Conservation (phyloP, 345 rosid genomes). For the Brassica carinata region DNA sequence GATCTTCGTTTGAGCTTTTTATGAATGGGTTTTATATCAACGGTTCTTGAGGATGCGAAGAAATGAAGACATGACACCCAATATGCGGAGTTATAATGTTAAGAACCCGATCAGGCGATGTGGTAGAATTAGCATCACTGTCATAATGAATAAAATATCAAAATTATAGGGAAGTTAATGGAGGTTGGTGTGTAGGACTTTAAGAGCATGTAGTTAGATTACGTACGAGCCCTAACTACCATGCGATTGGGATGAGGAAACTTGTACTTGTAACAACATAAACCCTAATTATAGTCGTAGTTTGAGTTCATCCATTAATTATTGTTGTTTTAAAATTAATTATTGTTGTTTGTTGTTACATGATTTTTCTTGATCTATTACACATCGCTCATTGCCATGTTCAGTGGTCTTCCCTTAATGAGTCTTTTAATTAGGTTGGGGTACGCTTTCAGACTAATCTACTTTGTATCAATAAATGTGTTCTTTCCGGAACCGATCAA, state of each 20-base stretch:
- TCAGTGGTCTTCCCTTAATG: background rate
- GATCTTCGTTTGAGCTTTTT: constrained; percentile 93
- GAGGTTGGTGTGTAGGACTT: background rate
- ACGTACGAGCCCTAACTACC: background rate
- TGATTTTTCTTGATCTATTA: background rate
- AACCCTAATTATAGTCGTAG: background rate
- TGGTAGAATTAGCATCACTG: background rate
- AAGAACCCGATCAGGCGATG: background rate
- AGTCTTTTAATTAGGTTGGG: background rate
- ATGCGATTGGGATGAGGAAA: background rate
- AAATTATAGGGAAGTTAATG: background rate
- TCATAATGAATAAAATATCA: background rate
- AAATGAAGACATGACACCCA: constrained; percentile 13
- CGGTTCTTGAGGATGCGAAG: background rate
- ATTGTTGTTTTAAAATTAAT: background rate
- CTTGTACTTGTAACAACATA: constrained; percentile 15
- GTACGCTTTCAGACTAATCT: background rate
- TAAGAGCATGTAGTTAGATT: background rate
- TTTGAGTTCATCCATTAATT: background rate
- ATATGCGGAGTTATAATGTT: background rate
- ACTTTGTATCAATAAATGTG: too few species aligned
- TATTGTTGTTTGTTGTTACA: background rate
- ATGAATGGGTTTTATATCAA: constrained; percentile 32
- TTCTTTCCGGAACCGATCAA: too few species aligned
- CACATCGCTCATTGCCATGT: background rate